Conservation (phyloP, 192 early-diverging fungal genomes). For the Coemansia sp. region DNA sequence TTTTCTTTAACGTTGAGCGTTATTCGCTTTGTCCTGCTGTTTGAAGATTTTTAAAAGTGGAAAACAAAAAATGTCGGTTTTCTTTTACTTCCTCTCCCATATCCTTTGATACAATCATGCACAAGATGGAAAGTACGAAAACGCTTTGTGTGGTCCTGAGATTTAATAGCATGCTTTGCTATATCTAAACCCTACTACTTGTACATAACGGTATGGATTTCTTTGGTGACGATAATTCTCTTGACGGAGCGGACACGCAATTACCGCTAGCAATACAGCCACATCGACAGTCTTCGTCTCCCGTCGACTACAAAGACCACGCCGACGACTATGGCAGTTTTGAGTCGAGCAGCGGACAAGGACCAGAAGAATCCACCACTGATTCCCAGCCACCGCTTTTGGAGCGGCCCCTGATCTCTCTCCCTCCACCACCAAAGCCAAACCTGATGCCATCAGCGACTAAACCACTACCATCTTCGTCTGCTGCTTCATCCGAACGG, state of each 20-base stretch:
- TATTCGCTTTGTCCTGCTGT: too few relatives aligned
- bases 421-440: constrained; percentile 18
- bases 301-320: background rate
- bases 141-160: too few relatives aligned
- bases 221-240: constrained; percentile 5
- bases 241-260: background rate
- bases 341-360: background rate
- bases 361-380: background rate
- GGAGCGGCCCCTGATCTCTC: background rate
- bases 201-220: constrained; percentile 12
- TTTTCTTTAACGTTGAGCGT: too few relatives aligned
- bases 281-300: background rate
- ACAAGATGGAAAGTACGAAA: background rate
- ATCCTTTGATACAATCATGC: background rate
- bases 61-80: background rate
- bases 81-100: background rate
- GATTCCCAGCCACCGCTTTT: background rate
- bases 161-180: background rate
- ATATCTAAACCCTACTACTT: background rate
- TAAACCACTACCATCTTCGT: background rate
- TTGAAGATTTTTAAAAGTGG: too few relatives aligned
- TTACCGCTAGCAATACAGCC: constrained; percentile 27
- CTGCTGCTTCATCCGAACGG: background rate
- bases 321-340: constrained; percentile 44
- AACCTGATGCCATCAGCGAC: background rate